Base-by-base conservation (phyloP, 2,329 filamentous ascomycete genomes). In the Colletotrichum sp. region DNA sequence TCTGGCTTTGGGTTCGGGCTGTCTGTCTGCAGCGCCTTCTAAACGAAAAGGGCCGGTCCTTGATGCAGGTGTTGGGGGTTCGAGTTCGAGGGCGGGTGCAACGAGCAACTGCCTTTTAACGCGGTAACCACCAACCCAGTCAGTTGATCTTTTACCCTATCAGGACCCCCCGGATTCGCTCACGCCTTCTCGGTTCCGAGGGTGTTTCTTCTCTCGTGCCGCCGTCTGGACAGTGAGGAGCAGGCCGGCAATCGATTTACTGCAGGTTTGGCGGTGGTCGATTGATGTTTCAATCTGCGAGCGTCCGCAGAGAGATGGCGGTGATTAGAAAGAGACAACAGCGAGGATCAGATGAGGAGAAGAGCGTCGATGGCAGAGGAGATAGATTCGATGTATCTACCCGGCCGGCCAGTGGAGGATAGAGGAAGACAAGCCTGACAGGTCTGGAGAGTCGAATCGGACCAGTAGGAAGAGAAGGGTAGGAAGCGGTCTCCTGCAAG, bases 1-100 rank as follows among this genome's bases (percentile, higher is more conserved):
- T 15, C 39, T 34, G 34, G 57, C 79, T 79, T 80, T 79, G 26
- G 81, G 81, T 81, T 49, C 44, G 44, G 44, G 44, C 44, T 49
- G 44, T 49, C 44, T 77, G 80, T 63, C 49, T 66, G 59, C 21
- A 70, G 68, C 57, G 57, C 68, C 24, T 70, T 39, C 66, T 65
- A 70, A 72, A 72, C 63, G 69, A 72, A 55, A 70, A 69, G 71
- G 62, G 75, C 63, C 65, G 64, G 71, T 76, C 75, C 65, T 57
- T 62, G 36, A 36, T 68, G 64, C 70, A 75, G 64, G 66, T 55
- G 59, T 36, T 70, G 49, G 68, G 69, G 62, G 39, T 62, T 57
- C 9, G 16, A 30, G 39, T 34, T 60, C 34, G 68, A 77, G 60
- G 57, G 68, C 39, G 44, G 71, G 66, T 77, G 70, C 75, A 65